A percentile compares a stretch with the other conserved stretches of the same genome.
These are phyloP conservation scores for Eleusine indica DNA, from an alignment of 176 grass and related monocot genomes.

Conservation along the genomic window DNA sequence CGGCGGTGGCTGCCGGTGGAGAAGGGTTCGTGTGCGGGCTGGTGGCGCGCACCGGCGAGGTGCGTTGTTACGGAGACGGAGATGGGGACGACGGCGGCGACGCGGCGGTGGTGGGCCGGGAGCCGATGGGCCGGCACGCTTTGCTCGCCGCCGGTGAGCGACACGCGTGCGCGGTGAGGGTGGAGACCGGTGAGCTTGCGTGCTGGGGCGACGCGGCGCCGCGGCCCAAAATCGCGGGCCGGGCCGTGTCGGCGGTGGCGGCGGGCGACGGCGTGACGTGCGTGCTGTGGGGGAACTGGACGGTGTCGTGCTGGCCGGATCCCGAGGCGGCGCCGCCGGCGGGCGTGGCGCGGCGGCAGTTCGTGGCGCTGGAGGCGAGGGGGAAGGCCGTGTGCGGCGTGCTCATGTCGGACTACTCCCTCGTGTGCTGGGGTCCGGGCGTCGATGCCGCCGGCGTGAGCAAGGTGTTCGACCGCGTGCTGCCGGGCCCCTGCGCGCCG, in stretches of 20 bases:
- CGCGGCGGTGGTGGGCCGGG: constrained; percentile 1
- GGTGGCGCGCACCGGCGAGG: constrained; percentile 38
- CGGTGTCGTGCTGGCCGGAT: constrained; percentile 61
- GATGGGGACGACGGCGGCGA: background rate
- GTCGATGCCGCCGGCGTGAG: constrained; percentile 1
- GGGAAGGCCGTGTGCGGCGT: constrained; percentile 73
- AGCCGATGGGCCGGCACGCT: constrained; percentile 51
- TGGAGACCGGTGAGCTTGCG: constrained; percentile 3
- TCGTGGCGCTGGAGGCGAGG: constrained; percentile 71
- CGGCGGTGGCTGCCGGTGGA: constrained; percentile 63
- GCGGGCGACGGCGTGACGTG: constrained; percentile 72
- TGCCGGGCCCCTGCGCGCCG: constrained; percentile 68
- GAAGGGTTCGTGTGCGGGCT: constrained; percentile 76
- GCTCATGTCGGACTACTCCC: constrained; percentile 77
- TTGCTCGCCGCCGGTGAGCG: constrained; percentile 61
- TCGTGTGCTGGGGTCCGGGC: constrained; percentile 75
- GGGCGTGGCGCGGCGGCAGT: constrained; percentile 44
- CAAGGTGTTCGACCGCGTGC: constrained; percentile 69
- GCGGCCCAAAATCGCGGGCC: background rate
- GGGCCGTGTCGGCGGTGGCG: constrained; percentile 52
- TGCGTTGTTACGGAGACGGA: constrained; percentile 52
- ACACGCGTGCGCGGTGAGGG: constrained; percentile 71
- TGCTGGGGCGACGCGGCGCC: constrained; percentile 69
- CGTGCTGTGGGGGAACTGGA: constrained; percentile 65
- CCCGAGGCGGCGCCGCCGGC: constrained; percentile 33